Base-by-base conservation (phyloP, 2,329 filamentous ascomycete genomes). In the Fusarium bulbicola region DNA sequence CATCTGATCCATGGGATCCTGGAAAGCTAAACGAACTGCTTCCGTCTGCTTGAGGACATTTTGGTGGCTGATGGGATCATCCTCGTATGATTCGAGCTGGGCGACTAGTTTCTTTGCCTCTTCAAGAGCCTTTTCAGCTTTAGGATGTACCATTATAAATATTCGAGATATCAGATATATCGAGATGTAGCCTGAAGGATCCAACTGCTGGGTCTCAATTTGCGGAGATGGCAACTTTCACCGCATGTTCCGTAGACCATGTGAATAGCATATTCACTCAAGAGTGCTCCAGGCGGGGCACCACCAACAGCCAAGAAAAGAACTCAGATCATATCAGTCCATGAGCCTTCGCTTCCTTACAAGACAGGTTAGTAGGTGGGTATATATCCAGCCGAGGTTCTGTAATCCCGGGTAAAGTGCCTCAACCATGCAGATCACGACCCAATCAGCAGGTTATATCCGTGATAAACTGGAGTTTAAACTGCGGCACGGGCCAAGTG, bases 1-100 rank as follows among this genome's bases (percentile, higher is more conserved):
- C 49, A 79, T 60, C 7, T 78, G 49, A 34, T 80, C 76, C 63
- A 76, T 78, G 18, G 79, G 79, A 26, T 74, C 72, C 53, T 80
- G 74, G 24, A 80, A 72, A 16, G 72, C 61, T 15, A 56, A 45
- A 15, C 75, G 79, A 34, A 80, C 74, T 4, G 65, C 66, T 24
- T 77, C 74, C 18, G 73, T 68, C 36, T 78, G 76, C 32, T 70
- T 74, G 34, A 80, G 68, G 56, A 75, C 66, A 42, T 60, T 64
- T 32, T 74, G 72, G 45, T 78, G 76, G 36, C 49, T 74, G 50
- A 66, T 50, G 18, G 74, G 68, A 36, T 59, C 72, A 46, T 77
- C 75, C 28, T 80, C 72, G 65, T 77, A 77, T 20, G 70, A 56
- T 63, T 78, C 76, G 15, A 79, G 76, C 30, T 73, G 74, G 21